Evolutionary conservation across 192 early-diverging fungal genomes (phyloP), one percentile per base, ranked within the genome.

Genomic region (Chytriomyces confervae): DNA sequence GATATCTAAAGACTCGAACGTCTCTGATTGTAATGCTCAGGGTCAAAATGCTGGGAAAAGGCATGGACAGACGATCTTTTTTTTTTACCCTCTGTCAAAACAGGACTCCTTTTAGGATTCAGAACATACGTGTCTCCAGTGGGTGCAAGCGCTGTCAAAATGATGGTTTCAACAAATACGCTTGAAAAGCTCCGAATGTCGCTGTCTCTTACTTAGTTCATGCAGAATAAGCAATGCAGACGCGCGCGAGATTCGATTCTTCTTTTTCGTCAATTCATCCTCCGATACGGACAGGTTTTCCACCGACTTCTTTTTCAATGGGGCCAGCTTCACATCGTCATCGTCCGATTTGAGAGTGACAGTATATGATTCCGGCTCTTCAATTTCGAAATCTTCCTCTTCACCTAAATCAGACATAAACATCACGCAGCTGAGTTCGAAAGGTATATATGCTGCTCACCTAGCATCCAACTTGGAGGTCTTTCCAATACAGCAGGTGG

Each of bases 391-490:
- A 5, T 57, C 53, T 57, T 57, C 53, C 16, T 20, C 53, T 5
- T 13, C 53, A 2, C 13, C 20, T 57, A 57, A 57, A 57, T 57
- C 16, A 57, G 53, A 57, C 20, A 57, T 57, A 13, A 57, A 3
- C 3, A 57, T 36, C 36, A 36, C 4, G 36, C 36, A 36, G 36
- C 36, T 36, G 36, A 36, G 36, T 36, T 36, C 4, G 3, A 5
- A 57, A 57, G 13, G 53, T 57, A 13, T n/a, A 5, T 4, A 57
- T 13, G 53, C 3, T 57, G 16, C 13, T 20, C 20, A 62, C 61
- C 72, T 23, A 74, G 46, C 72, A 74, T 74, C 72, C 72, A 74
- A 48, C 50, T 49, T 29, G 72, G 72, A 7, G 72, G 72, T 36
- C 50, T 61, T 62, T 74, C 72, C 11, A 74, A 43, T 9, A 50